Evolutionary conservation across 164 flowering plant species (phyloP), one percentile per base, ranked within the genome.

Genomic region (Magnolia officinalis): DNA sequence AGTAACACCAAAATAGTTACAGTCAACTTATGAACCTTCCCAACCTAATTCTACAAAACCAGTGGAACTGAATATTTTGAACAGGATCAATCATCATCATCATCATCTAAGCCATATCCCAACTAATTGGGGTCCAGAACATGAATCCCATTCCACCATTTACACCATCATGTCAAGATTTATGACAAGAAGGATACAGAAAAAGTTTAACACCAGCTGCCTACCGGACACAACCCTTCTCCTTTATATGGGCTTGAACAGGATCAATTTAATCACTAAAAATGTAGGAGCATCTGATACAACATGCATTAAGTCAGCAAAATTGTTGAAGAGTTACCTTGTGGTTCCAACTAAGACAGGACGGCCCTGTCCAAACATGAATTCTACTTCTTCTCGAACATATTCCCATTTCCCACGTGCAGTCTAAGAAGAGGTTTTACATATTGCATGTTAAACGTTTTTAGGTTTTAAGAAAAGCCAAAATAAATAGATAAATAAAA

Each of bases 311-410:
- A 55, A 55, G 45, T 37, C 45, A 55, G 61, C 16, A 55, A 55
- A 55, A 55, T 16, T 11, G 26, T 21, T 14, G 31, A 61, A 16
- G n/a, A 76, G 29, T 78, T 84, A 96, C 99, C 99, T 94, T 13
- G 99, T 94, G 69, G 98, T 91, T 65, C 98, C 98, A 80, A 96
- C 99, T 76, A 96, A 83, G 86, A 96, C 97, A 78, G 99, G 99
- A 67, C 97, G 94, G 45, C 99, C 99, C 71, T 87, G 85, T 77
- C 82, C 74, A 77, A 90, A 96, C 99, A 92, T 96, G 81, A 80
- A 80, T 80, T 89, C 92, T 80, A 96, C 92, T 88, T 96, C 99
- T 77, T 77, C 86, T 50, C 95, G 88, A 70, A 82, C 97, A 85
- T 89, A 71, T 73, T 87, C 88, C 97, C 96, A 96, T 85, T 96